Conservation (phyloP, 306 rosid genomes). For the Glycyrrhiza uralensis region DNA sequence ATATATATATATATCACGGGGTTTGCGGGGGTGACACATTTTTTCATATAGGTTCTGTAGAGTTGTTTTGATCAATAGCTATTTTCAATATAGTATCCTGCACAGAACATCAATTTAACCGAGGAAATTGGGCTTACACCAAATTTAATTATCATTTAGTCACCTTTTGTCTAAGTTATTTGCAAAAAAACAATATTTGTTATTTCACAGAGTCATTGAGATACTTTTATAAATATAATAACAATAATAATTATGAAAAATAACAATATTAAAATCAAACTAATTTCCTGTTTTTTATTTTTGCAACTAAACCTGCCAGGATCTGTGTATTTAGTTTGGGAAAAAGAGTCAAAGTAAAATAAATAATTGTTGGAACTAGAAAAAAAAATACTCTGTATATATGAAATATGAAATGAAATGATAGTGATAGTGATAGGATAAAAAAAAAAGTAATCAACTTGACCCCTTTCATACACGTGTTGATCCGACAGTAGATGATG, state of each 20-base stretch:
- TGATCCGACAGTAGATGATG: constrained; percentile 53
- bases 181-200: neutral
- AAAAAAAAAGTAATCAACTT: constrained; percentile 32
- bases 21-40: constrained; percentile 16
- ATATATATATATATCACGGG: too few relatives aligned
- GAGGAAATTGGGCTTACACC: constrained; percentile 26
- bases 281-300: neutral
- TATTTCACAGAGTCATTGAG: neutral
- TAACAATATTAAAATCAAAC: neutral
- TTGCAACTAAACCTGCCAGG: neutral
- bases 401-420: too few relatives aligned
- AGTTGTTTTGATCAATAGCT: constrained; percentile 36
- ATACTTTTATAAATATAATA: too few relatives aligned
- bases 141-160: neutral
- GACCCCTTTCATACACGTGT: constrained; percentile 49
- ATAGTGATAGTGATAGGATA: too few relatives aligned
- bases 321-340: neutral
- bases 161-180: neutral
- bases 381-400: neutral
- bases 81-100: too few relatives aligned
- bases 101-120: constrained; percentile 32
- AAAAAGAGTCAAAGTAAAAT: neutral
- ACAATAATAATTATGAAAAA: neutral
- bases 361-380: neutral
- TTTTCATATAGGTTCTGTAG: neutral